Conservation (phyloP, 805 yeast species). For the Metschnikowia santaceciliae region DNA sequence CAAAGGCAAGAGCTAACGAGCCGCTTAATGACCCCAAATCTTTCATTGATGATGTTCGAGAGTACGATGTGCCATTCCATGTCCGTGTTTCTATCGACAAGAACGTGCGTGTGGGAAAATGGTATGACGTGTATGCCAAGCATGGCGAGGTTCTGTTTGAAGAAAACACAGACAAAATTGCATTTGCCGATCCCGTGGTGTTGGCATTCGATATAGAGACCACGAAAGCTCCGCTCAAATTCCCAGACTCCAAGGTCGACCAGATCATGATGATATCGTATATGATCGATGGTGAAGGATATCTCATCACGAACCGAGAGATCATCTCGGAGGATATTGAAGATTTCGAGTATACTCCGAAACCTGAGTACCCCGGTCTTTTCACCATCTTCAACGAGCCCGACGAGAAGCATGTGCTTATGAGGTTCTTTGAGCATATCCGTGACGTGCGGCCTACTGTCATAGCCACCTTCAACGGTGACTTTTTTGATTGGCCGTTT, state of each 20-base stretch:
- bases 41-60: constrained; percentile 75
- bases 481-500: constrained; percentile 98
- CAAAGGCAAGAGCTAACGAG: constrained; percentile 11
- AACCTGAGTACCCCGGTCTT: constrained; percentile 88
- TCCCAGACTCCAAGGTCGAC: constrained; percentile 88
- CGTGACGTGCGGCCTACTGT: constrained; percentile 88
- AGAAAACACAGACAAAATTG: constrained; percentile 70
- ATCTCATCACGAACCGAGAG: constrained; percentile 86
- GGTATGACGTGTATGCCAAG: constrained; percentile 78
- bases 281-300: constrained; percentile 98
- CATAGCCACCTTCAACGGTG: constrained; percentile 98
- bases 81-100: constrained; percentile 94
- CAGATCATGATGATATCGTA: constrained; percentile 98
- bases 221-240: constrained; percentile 91
- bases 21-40: constrained; percentile 51
- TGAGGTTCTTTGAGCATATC: constrained; percentile 83
- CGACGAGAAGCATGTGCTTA: constrained; percentile 71
- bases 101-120: constrained; percentile 85
- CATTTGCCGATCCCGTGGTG: constrained; percentile 96
- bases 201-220: constrained; percentile 98
- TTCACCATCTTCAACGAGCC: constrained; percentile 89
- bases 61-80: constrained; percentile 95
- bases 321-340: constrained; percentile 92
- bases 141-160: constrained; percentile 51
- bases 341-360: constrained; percentile 96